A percentile compares a stretch with the other conserved stretches of the same genome.
phyloP scores from a whole-genome alignment of 257 asterid genomes.

The Penstemon barbatus region DNA sequence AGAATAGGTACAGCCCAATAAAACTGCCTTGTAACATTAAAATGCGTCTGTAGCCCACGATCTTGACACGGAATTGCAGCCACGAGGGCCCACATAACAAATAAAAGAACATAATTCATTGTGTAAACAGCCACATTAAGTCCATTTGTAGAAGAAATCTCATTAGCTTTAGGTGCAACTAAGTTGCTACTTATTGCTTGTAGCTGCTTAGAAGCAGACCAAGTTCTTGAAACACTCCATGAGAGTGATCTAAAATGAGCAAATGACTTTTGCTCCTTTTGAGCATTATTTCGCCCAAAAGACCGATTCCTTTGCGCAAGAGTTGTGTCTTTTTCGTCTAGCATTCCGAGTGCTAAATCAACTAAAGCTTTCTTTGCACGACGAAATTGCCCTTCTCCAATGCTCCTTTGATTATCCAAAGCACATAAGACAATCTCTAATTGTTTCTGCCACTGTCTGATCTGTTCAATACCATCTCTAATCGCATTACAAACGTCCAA shows the following conservation, averaged over 20 bases:
- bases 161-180: constrained; percentile 59
- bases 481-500: constrained; percentile 91
- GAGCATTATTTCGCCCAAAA: constrained; percentile 57
- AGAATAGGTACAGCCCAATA: constrained; percentile 63
- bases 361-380: constrained; percentile 77
- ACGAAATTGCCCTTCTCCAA: constrained; percentile 90
- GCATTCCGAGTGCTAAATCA: constrained; percentile 80
- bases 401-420: constrained; percentile 58
- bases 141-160: constrained; percentile 60
- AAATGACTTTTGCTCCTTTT: constrained; percentile 46
- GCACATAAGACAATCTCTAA: constrained; percentile 81
- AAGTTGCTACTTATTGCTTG: constrained; percentile 81
- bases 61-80: constrained; percentile 99
- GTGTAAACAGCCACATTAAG: constrained; percentile 67
- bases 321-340: constrained; percentile 64
- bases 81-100: constrained; percentile 91
- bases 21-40: constrained; percentile 52
- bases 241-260: constrained; percentile 77
- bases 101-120: constrained; percentile 74
- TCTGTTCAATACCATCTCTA: constrained; percentile 89
- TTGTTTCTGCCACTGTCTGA: constrained; percentile 85
- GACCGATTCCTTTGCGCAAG: constrained; percentile 76
- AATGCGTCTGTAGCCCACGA: constrained; percentile 82
- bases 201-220: constrained; percentile 92
- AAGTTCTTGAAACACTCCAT: constrained; percentile 91